These are phyloP conservation scores for Dendrobium chrysotoxum DNA, from an alignment of 106 monocot species.

Conservation along the genomic window DNA sequence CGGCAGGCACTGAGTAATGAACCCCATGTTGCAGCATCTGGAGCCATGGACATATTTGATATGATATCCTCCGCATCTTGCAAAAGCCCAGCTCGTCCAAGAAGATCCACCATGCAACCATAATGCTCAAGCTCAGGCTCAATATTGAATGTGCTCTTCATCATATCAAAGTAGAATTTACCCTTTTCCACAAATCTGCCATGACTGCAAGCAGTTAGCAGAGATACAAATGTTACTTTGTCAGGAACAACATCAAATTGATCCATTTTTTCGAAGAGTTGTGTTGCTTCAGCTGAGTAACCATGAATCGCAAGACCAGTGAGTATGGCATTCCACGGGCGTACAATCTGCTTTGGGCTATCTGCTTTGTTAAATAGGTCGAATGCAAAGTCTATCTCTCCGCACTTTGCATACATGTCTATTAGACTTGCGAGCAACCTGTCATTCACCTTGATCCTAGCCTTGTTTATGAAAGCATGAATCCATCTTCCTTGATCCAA, in stretches of 20 bases:
- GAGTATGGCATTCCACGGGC: conserved; percentile 50
- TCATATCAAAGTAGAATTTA: conserved; percentile 31
- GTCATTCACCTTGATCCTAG: conserved; percentile 30
- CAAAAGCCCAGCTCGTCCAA: conserved; percentile 43
- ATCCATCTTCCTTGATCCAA: conserved; percentile 57
- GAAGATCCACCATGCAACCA: conserved; percentile 58
- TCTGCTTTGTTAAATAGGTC: conserved; percentile 14
- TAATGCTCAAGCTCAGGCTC: conserved; percentile 53
- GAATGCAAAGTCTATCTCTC: conserved; percentile 23
- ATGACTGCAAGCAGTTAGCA: conserved; percentile 55
- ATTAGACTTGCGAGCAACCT: conserved; percentile 40
- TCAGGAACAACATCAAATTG: conserved; percentile 17
- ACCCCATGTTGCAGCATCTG: conserved; percentile 37
- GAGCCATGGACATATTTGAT: conserved; percentile 30
- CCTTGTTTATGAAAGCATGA: conserved; percentile 36
- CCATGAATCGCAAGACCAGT: conserved; percentile 53
- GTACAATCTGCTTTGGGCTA: conserved; percentile 1
- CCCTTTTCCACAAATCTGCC: conserved; percentile 40
- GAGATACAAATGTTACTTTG: conserved; percentile 47
- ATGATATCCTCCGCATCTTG: conserved; percentile 39
- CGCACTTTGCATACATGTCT: conserved; percentile 63
- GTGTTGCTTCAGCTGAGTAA: conserved; percentile 16
- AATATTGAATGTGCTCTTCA: conserved; percentile 29
- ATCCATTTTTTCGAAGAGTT: conserved; percentile 36
- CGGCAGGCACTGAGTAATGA: conserved; percentile 35